These are phyloP conservation scores for Chlamydomonas sphaeroides DNA, from an alignment of 139 green algal genomes.

Conservation along the genomic window DNA sequence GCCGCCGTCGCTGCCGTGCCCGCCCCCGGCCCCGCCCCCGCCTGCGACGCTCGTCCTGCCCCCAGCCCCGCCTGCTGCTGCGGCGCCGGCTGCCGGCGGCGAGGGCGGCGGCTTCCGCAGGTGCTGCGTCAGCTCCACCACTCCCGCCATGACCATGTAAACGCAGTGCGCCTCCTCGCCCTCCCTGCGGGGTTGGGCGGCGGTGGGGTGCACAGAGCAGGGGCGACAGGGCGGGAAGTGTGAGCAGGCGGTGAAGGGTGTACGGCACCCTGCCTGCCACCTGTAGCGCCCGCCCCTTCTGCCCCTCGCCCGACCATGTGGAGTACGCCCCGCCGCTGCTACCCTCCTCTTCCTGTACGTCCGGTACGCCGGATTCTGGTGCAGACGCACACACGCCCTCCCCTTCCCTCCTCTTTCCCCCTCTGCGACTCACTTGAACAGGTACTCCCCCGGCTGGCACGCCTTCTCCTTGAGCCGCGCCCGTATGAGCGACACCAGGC, in stretches of 20 bases:
- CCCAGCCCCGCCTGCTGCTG: neutral
- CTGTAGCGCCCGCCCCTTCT: too few relatives aligned
- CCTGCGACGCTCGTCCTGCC: too few relatives aligned
- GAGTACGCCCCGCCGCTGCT: too few relatives aligned
- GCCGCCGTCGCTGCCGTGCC: neutral
- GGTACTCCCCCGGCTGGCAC: slow-evolving; percentile 47
- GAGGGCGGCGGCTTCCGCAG: slow-evolving; percentile 1
- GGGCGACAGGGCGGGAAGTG: neutral
- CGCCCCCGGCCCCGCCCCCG: too few relatives aligned
- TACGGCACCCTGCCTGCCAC: too few relatives aligned
- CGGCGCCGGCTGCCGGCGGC: neutral
- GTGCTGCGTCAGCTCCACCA: slow-evolving; percentile 64
- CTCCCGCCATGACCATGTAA: slow-evolving; percentile 65
- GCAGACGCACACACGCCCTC: too few relatives aligned
- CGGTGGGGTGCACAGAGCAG: neutral
- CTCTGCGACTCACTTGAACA: slow-evolving; percentile 57
- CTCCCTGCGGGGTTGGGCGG: slow-evolving; percentile 30
- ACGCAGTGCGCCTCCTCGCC: slow-evolving; percentile 61
- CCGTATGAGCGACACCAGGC: slow-evolving; percentile 56
- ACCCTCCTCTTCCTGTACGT: too few relatives aligned
- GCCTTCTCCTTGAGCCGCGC: slow-evolving; percentile 63
- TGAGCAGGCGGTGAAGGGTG: neutral
- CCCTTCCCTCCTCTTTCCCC: too few relatives aligned
- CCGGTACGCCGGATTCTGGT: too few relatives aligned
- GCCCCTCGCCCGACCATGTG: too few relatives aligned